Evolutionary conservation across 345 rosid species (phyloP).

Genomic region (Pistacia integerrima): DNA sequence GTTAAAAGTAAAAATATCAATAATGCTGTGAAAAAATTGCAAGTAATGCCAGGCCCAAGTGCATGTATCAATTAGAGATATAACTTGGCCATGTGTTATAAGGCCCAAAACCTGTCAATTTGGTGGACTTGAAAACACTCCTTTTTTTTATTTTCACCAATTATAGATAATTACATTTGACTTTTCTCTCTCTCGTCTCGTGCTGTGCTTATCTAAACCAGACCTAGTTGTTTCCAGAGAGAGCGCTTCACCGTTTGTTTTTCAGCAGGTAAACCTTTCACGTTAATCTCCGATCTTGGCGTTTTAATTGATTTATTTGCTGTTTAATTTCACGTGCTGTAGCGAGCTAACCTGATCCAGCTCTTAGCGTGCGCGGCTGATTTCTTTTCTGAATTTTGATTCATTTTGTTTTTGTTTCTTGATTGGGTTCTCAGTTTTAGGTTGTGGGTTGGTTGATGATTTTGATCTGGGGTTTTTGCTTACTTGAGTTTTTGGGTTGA

Average conservation of each 20-base stretch:
- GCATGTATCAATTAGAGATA: no score
- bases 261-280: background rate
- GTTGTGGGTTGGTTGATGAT: background rate
- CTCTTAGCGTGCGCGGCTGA: background rate
- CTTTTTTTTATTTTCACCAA: no score
- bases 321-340: background rate
- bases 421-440: background rate
- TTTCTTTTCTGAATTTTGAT: background rate
- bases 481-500: background rate
- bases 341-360: conserved; percentile 9
- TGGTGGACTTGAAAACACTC: no score
- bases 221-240: no score
- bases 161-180: no score
- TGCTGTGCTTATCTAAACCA: background rate
- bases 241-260: background rate
- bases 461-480: background rate
- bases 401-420: background rate
- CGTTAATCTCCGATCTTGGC: background rate
- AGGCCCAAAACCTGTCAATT: no score
- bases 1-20: no score
- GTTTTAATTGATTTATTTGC: background rate
- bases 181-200: no score
- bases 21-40: no score
- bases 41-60: no score
- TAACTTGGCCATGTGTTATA: no score